phyloP scores from a whole-genome alignment of 331 rosid genomes.

The Ulmus americana region DNA sequence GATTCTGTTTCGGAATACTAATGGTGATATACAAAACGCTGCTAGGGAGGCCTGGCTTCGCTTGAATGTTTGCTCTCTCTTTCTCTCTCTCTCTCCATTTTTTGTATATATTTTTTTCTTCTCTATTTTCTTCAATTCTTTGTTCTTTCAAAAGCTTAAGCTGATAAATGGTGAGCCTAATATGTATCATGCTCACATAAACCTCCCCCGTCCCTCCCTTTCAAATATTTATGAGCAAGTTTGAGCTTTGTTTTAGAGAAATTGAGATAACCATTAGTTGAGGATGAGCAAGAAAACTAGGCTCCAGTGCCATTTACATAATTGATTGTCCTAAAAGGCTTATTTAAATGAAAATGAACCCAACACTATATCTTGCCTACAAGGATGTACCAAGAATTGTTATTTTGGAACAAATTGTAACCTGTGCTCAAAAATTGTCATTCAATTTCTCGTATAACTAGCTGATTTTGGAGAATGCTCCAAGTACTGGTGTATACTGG shows the following conservation, averaged over 20 bases:
- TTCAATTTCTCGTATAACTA: neutral
- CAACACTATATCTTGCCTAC: too few species aligned
- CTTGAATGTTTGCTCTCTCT: slow-evolving; percentile 44
- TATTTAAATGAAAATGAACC: neutral
- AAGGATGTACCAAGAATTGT: neutral
- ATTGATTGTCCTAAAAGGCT: too few species aligned
- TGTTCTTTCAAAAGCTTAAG: neutral
- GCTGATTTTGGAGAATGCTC: slow-evolving; percentile 9
- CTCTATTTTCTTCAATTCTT: too few species aligned
- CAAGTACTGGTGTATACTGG: neutral
- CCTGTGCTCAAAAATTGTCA: neutral
- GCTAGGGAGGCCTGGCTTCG: slow-evolving; percentile 60
- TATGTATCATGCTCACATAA: neutral
- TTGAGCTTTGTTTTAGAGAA: neutral
- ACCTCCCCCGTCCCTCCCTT: neutral
- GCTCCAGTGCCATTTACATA: neutral
- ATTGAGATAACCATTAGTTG: neutral
- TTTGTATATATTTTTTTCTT: neutral
- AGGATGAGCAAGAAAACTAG: neutral
- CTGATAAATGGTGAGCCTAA: neutral
- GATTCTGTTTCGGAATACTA: slow-evolving; percentile 44
- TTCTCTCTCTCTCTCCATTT: slow-evolving; percentile 9
- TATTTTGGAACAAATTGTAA: neutral
- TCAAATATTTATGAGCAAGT: neutral
- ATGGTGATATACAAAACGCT: slow-evolving; percentile 56